Evolutionary conservation across 2,329 filamentous ascomycete genomes (phyloP).

Genomic region (Aspergillus floridensis): DNA sequence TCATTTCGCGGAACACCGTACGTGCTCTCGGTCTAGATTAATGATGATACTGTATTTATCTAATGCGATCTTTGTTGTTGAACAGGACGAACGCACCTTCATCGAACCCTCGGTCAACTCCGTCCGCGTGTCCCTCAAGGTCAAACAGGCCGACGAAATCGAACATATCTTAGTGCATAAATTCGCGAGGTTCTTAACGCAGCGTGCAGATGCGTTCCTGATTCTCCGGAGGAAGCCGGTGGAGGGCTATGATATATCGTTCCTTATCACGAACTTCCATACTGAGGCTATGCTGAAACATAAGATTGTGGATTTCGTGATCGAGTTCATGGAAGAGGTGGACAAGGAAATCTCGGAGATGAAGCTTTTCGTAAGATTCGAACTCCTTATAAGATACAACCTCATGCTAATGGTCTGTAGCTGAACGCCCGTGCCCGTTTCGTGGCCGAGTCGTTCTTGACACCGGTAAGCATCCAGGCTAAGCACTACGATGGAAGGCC

Average conservation of each 20-base stretch:
- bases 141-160: conserved; percentile 99
- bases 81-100: conserved; percentile 91
- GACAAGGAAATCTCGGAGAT: conserved; percentile 99
- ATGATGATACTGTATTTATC: background rate
- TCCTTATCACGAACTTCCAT: conserved; percentile 97
- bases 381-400: background rate
- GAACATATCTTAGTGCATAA: conserved; percentile 98
- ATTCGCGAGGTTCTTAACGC: conserved; percentile 93
- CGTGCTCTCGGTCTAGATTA: background rate
- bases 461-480: conserved; percentile 61
- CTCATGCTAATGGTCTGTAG: conserved; percentile 49
- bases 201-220: conserved; percentile 95
- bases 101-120: conserved; percentile 98
- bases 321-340: conserved; percentile 99
- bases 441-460: conserved; percentile 96
- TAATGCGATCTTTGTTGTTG: background rate
- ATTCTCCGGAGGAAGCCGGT: conserved; percentile 93
- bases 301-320: conserved; percentile 98
- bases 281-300: conserved; percentile 99
- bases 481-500: background rate
- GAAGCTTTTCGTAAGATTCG: conserved; percentile 86
- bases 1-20: conserved; percentile 73
- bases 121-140: conserved; percentile 94
- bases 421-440: conserved; percentile 95
- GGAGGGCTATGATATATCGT: conserved; percentile 96